Percentiles rank a stretch among this genome's conserved stretches.
phyloP scores from a whole-genome alignment of 1,139 yeast genomes.

The Zygosaccharomyces sapae region DNA sequence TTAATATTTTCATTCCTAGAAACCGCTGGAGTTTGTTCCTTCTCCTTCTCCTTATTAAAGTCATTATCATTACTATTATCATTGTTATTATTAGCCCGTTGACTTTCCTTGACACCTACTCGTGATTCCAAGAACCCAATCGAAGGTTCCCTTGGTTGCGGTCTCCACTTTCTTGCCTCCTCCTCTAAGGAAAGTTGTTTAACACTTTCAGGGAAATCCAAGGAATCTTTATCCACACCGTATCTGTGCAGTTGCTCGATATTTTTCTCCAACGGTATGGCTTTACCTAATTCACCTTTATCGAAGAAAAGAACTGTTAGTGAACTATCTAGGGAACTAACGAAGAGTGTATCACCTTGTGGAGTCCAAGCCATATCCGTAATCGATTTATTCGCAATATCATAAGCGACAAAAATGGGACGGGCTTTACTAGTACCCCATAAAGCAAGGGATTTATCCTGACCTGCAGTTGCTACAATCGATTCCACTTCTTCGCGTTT shows the following conservation, averaged over 20 bases:
- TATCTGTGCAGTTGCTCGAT: constrained; percentile 69
- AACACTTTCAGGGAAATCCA: constrained; percentile 81
- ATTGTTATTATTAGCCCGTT: constrained; percentile 41
- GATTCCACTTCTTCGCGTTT: constrained; percentile 39
- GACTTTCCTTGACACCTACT: constrained; percentile 27
- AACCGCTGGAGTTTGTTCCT: constrained; percentile 3
- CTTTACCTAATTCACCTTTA: constrained; percentile 66
- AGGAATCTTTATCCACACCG: constrained; percentile 82
- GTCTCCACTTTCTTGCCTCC: constrained; percentile 40
- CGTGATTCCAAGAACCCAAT: constrained; percentile 11
- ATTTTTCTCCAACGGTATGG: constrained; percentile 62
- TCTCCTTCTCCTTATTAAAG: constrained; percentile 12
- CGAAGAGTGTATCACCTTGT: constrained; percentile 63
- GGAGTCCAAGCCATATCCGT: constrained; percentile 80
- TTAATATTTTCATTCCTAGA: constrained; percentile 22
- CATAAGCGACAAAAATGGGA: constrained; percentile 63
- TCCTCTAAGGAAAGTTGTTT: constrained; percentile 74
- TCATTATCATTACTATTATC: constrained; percentile 38
- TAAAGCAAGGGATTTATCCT: constrained; percentile 64
- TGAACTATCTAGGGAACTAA: constrained; percentile 82
- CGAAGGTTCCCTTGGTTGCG: not conserved
- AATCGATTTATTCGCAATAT: constrained; percentile 56
- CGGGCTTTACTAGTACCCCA: constrained; percentile 63
- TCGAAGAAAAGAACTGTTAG: constrained; percentile 70
- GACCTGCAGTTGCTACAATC: constrained; percentile 73